Percentiles rank a stretch among this genome's conserved stretches.
phyloP scores from a whole-genome alignment of 306 rosid species.

The Ormosia emarginata region DNA sequence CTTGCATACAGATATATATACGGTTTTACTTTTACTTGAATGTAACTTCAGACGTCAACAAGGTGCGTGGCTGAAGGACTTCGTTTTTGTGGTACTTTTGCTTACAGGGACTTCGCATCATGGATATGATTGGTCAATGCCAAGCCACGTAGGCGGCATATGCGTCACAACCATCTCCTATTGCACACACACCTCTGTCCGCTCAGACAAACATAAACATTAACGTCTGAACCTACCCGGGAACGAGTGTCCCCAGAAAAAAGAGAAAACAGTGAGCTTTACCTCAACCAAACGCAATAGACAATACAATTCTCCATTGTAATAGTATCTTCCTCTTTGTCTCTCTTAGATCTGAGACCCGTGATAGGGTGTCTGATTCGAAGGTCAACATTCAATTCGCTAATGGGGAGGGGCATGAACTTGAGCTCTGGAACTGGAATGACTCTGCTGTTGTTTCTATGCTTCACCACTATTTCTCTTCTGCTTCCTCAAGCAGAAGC shows the following conservation, averaged over 20 bases:
- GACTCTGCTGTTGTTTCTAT: background rate
- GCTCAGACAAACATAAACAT: background rate
- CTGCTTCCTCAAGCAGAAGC: constrained; percentile 26
- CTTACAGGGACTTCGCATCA: background rate
- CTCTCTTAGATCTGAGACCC: background rate
- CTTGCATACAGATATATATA: too few species aligned
- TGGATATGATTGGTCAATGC: background rate
- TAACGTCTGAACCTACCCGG: background rate
- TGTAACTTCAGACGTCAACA: background rate
- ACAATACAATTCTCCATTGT: background rate
- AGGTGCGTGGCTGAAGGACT: background rate
- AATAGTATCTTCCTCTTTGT: background rate
- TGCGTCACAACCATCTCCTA: constrained; percentile 29
- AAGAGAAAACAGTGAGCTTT: background rate
- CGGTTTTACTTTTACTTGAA: too few species aligned
- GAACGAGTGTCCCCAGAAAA: too few species aligned
- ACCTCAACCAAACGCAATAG: background rate
- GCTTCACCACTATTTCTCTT: background rate
- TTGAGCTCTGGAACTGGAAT: background rate
- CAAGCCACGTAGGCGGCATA: constrained; percentile 7
- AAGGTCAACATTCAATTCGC: background rate
- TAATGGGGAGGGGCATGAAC: constrained; percentile 2
- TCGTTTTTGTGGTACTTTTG: background rate
- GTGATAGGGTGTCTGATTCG: background rate
- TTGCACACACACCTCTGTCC: background rate